Evolutionary conservation across 106 monocot species (phyloP), one percentile per base, ranked within the genome.

Genomic region (Allium fistulosum): DNA sequence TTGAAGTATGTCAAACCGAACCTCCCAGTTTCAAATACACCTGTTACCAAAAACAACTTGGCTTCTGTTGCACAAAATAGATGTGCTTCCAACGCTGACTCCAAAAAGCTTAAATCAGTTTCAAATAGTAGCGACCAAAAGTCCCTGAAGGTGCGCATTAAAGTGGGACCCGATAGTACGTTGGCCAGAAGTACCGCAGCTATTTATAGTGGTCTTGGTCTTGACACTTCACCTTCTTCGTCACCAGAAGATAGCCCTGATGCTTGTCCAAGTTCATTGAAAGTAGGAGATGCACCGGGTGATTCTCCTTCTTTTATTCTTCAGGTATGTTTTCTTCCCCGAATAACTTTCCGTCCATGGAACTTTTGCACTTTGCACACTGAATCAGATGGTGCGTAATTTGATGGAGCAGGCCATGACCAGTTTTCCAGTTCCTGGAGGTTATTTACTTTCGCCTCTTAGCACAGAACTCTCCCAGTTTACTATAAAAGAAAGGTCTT

Each of bases 131-230:
- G 26, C 63, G 72, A 86, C 59, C 78, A 83, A 27, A 86, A 78
- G 66, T 69, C 77, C 58, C 60, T 88, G 74, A 88, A 88, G 74
- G 77, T 93, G 59, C 88, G 88, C 48, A 85, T 93, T 53, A 93
- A 83, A 78, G 78, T 93, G 50, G 88, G 85, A 26, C 58, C 75
- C 26, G 83, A 77, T 11, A 80, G 72, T 59, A 46, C n/a, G 7
- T 46, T 69, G 63, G 46, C 78, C 17, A 85, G 72, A 73, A 77
- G 71, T 74, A 92, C 85, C 71, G 82, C 88, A 64, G 77, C 80
- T 61, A 88, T 93, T 64, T 93, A 86, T 65, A 93, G 83, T 69
- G 85, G 79, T 59, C 71, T 93, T 71, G 93, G 93, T 22, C 80
- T 93, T 55, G 88, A 86, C 72, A 73, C 79, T 72, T 88, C 88